Base-by-base conservation (phyloP, 1,139 yeast species). In the Yamadazyma conglobata region DNA sequence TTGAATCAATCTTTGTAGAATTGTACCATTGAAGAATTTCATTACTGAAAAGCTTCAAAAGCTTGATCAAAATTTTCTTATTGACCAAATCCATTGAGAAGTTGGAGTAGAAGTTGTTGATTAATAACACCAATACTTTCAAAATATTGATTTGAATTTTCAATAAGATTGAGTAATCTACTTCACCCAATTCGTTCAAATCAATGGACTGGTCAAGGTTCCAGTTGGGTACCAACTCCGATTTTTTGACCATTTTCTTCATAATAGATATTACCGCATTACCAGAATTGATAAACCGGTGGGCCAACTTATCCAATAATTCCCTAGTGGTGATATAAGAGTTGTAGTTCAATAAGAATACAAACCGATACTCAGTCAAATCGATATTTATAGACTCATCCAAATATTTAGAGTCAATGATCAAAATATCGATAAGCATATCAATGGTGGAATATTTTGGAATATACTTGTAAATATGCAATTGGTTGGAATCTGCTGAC, bases 131-230 rank as follows among this genome's bases (percentile, higher is more conserved):
- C 36, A 87, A 64, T 1, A 88, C 86, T 50, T 86, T 94, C 40
- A 88, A 63, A 25, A 88, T 78, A 30, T 94, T 94, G 32, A 83
- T 71, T 49, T 88, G 95, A 33, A 88, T 84, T 50, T 81, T 63
- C 72, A 44, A 79, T 71, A 52, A 78, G 65, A 60, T 72, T 63
- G 48, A 76, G 63, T 83, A 67, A 41, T 68, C 73, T 20, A 68
- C 71, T 25, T 64, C 67, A 0, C 73, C 74, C 31, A 66, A 52
- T 22, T 58, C 63, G 24, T 52, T 52, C 35, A 66, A 47, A 33
- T 65, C 61, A 13, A 64, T 59, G 4, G 52, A 45, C 2, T 54
- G 46, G 37, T 67, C 73, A 15, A 58, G 43, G 11, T 55, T 52
- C 89, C 89, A 82, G 40, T 66, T 64, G 2, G 82, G 82, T 43